Evolutionary conservation across 2,329 filamentous ascomycete species (phyloP).

Genomic region (Penicillium sp.): DNA sequence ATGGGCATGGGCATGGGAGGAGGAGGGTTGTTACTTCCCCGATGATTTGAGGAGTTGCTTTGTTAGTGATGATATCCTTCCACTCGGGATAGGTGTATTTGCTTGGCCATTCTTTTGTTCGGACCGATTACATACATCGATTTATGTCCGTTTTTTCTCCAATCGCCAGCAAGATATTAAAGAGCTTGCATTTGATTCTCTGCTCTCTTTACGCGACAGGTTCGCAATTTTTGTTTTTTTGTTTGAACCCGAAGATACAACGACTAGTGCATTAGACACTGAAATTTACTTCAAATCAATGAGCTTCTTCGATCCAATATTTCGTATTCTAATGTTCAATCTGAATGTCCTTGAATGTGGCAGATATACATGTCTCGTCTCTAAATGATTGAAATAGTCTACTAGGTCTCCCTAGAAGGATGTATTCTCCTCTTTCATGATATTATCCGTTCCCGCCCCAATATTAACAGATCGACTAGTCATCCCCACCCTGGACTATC

Average conservation of each 20-base stretch:
- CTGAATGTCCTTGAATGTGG: background rate
- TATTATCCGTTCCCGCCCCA: background rate
- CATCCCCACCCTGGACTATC: background rate
- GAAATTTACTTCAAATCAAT: background rate
- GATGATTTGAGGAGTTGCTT: constrained; percentile 37
- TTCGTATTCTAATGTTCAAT: background rate
- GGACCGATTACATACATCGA: background rate
- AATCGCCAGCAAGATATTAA: background rate
- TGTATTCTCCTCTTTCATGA: too few relatives aligned
- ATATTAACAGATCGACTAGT: background rate
- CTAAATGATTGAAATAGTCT: background rate
- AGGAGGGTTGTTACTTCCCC: constrained; percentile 34
- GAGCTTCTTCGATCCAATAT: background rate
- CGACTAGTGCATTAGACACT: background rate
- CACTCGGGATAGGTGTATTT: background rate
- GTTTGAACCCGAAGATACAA: too few relatives aligned
- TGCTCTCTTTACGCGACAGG: background rate
- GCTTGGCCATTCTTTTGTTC: background rate
- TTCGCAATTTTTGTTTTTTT: background rate
- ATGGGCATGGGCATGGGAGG: background rate
- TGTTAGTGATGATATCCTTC: background rate
- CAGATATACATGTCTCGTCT: background rate
- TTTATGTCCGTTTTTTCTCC: too few relatives aligned
- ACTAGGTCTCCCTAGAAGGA: too few relatives aligned
- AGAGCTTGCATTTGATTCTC: background rate